Conservation (phyloP, 169 alveolate species). For the Plasmodium gonderi region DNA sequence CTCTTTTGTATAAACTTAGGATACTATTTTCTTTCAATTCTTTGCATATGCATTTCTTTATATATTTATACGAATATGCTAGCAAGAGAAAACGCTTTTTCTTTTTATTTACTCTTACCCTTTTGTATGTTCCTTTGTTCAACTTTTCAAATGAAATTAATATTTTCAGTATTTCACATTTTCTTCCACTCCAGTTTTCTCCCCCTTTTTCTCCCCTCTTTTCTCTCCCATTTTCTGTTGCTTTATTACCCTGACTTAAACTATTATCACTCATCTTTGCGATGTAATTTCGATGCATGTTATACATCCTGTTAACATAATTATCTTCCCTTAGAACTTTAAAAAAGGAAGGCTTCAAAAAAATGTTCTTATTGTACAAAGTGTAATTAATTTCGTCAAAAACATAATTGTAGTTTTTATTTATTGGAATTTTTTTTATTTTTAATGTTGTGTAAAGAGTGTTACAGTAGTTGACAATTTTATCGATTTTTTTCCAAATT, state of each 20-base stretch:
- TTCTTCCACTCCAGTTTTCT: background rate
- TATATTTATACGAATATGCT: conserved; percentile 18
- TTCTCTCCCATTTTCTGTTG: too few species aligned
- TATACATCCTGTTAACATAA: conserved; percentile 1
- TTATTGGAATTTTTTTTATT: conserved; percentile 53
- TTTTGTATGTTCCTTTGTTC: background rate
- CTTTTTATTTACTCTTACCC: background rate
- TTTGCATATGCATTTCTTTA: conserved; percentile 54
- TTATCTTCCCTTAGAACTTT: conserved; percentile 41
- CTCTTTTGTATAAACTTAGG: conserved; percentile 28
- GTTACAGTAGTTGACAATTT: conserved; percentile 6
- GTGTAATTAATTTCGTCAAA: conserved; percentile 40
- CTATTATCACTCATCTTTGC: background rate
- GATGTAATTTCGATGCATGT: background rate
- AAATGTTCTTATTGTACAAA: conserved; percentile 35
- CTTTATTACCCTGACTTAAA: too few species aligned
- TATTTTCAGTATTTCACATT: conserved; percentile 12
- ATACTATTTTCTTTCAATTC: conserved; percentile 44
- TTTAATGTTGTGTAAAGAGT: conserved; percentile 50
- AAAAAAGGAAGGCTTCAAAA: conserved; percentile 50
- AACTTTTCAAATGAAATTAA: background rate
- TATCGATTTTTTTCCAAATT: background rate
- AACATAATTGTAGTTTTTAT: conserved; percentile 21
- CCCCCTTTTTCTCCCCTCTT: background rate
- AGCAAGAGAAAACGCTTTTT: conserved; percentile 16